These are phyloP conservation scores for Fomes fomentarius DNA, from an alignment of 1,284 basidiomycete genomes.

Conservation along the genomic window DNA sequence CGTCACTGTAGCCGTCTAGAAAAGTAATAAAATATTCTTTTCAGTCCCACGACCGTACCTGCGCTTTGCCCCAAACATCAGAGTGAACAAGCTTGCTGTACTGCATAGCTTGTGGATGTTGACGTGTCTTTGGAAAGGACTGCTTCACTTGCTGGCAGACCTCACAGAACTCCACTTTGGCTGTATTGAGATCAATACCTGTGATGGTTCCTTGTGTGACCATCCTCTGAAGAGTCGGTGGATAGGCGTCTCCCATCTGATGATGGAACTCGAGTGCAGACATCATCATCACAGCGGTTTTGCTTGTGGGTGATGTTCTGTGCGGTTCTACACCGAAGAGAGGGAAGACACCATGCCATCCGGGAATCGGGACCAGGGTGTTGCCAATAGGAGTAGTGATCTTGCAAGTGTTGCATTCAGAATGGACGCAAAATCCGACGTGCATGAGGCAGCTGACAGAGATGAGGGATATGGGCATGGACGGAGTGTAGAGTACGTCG, in stretches of 20 bases:
- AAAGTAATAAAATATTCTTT: constrained; percentile 31
- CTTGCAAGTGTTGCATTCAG: constrained; percentile 9
- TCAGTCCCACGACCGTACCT: constrained; percentile 28
- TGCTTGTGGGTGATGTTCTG: neutral
- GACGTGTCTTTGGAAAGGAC: constrained; percentile 35
- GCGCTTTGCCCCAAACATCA: constrained; percentile 42
- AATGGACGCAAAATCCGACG: constrained; percentile 23
- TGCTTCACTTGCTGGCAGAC: constrained; percentile 40
- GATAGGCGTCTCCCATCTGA: constrained; percentile 37
- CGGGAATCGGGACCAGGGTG: neutral
- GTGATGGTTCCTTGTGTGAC: constrained; percentile 32
- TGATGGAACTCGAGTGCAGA: constrained; percentile 33
- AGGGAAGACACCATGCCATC: neutral
- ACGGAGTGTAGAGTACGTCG: constrained; percentile 36
- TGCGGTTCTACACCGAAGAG: neutral
- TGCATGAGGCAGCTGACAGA: constrained; percentile 30
- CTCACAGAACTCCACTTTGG: constrained; percentile 16
- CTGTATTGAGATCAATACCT: constrained; percentile 34
- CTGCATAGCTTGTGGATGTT: constrained; percentile 29
- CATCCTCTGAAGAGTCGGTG: constrained; percentile 28
- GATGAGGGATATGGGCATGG: constrained; percentile 37
- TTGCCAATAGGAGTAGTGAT: neutral
- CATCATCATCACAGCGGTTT: constrained; percentile 4
- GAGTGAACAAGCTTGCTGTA: constrained; percentile 39
- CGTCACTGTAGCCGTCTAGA: constrained; percentile 28